phyloP scores from a whole-genome alignment of 768 basidiomycete genomes.

The Leccinum olivaceopallidum region DNA sequence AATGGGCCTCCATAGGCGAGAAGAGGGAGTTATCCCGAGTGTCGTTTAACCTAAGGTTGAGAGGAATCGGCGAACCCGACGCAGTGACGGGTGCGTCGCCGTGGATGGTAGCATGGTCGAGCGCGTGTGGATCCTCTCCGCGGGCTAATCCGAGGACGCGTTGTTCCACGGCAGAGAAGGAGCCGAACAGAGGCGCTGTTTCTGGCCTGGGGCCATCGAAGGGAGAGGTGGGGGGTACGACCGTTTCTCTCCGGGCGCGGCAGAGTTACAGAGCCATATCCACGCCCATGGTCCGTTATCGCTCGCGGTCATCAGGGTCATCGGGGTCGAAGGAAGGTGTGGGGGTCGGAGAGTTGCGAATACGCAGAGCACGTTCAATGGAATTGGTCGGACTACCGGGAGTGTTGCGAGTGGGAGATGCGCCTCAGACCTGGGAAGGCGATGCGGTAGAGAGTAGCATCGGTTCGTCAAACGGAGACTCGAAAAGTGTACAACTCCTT shows the following conservation, averaged over 20 bases:
- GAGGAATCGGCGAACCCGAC: conserved; percentile 14
- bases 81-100: conserved; percentile 4
- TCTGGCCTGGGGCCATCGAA: conserved; percentile 33
- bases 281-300: conserved; percentile 92
- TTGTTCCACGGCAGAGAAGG: conserved; percentile 51
- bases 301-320: conserved; percentile 76
- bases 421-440: conserved; percentile 41
- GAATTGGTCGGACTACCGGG: conserved; percentile 39
- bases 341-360: conserved; percentile 63
- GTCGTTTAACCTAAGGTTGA: conserved; percentile 40
- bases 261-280: conserved; percentile 88
- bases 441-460: conserved; percentile 36
- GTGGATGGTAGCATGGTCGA: conserved; percentile 15
- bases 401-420: conserved; percentile 40
- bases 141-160: conserved; percentile 45
- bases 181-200: conserved; percentile 38
- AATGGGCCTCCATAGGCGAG: conserved; percentile 24
- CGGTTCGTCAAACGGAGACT: conserved; percentile 38
- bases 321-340: conserved; percentile 62
- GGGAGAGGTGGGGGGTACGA: conserved; percentile 40
- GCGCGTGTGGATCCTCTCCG: conserved; percentile 25
- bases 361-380: conserved; percentile 40
- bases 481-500: conserved; percentile 29
- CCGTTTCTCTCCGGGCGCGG: conserved; percentile 65
- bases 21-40: conserved; percentile 53